Conservation (phyloP, 257 asterid species). For the Rauvolfia tetraphylla region DNA sequence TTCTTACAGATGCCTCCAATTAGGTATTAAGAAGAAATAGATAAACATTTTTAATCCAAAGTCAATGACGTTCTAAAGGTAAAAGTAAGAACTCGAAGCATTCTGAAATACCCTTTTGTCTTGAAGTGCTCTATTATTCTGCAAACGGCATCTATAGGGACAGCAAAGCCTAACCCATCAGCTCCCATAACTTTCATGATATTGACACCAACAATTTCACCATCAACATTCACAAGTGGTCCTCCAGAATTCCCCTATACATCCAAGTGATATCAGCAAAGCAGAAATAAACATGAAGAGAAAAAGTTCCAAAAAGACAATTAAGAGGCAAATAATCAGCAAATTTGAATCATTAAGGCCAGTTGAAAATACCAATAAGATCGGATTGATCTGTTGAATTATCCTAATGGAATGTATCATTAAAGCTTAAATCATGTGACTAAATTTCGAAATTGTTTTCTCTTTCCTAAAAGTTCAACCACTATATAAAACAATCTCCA, state of each 20-base stretch:
- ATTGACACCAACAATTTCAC: constrained; percentile 82
- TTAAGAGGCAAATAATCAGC: not conserved
- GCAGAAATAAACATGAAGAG: constrained; percentile 2
- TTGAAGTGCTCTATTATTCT: constrained; percentile 75
- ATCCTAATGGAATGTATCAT: not conserved
- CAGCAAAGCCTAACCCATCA: constrained; percentile 80
- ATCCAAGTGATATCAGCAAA: constrained; percentile 15
- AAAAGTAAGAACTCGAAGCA: not conserved
- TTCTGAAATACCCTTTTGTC: constrained; percentile 49
- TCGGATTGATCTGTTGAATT: not conserved
- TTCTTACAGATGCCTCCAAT: not conserved
- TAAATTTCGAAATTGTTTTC: not conserved
- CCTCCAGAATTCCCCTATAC: constrained; percentile 97
- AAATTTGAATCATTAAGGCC: not conserved
- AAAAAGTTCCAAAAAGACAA: not conserved
- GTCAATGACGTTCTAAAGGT: not conserved
- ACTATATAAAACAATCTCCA: constrained; percentile 2
- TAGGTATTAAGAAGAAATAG: not conserved
- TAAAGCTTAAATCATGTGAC: not conserved
- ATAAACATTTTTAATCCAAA: not conserved
- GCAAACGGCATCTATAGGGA: constrained; percentile 71
- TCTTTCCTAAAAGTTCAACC: not conserved
- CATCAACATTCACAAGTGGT: constrained; percentile 82
- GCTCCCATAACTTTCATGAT: constrained; percentile 76
- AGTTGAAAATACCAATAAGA: not conserved